phyloP scores from a whole-genome alignment of 163 green algal species.

The Coccomyxa subellipsoidea region DNA sequence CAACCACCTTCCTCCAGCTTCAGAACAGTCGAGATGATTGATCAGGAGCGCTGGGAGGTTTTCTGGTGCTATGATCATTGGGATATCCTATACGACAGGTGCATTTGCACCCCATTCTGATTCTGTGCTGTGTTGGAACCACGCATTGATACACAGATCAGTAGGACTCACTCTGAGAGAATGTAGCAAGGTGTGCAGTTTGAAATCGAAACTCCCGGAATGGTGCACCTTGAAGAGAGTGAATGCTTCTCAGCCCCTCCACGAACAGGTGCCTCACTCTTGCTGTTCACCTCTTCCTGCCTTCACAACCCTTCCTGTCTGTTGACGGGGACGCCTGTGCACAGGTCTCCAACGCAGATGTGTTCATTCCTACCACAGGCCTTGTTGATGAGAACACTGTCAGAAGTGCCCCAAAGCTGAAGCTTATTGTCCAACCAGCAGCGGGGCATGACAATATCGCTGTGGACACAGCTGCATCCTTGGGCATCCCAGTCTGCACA shows the following conservation, averaged over 20 bases:
- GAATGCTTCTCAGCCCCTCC: too few species aligned
- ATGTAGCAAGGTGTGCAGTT: not conserved
- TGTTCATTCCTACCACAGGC: slow-evolving; percentile 5
- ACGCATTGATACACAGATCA: too few species aligned
- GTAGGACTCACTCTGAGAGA: too few species aligned
- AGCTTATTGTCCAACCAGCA: slow-evolving; percentile 13
- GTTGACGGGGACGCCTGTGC: not conserved
- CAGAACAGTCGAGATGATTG: too few species aligned
- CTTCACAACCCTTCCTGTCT: not conserved
- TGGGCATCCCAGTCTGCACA: slow-evolving; percentile 13
- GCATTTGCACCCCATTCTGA: not conserved
- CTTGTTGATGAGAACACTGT: not conserved
- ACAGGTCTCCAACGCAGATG: slow-evolving; percentile 1
- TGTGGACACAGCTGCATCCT: not conserved
- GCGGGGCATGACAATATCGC: not conserved
- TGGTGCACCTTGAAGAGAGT: slow-evolving; percentile 2
- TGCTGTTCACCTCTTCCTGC: not conserved
- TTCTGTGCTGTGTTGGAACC: too few species aligned
- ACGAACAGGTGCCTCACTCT: not conserved
- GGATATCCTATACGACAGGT: slow-evolving; percentile 4
- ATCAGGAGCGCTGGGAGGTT: not conserved
- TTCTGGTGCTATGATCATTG: not conserved
- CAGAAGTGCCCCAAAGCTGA: not conserved
- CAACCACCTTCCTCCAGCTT: too few species aligned
- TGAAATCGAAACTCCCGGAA: not conserved